Percentiles rank a stretch among this genome's conserved stretches.
Conservation (phyloP, 192 early-diverging fungal species). For the Entomortierella chlamydospora region DNA sequence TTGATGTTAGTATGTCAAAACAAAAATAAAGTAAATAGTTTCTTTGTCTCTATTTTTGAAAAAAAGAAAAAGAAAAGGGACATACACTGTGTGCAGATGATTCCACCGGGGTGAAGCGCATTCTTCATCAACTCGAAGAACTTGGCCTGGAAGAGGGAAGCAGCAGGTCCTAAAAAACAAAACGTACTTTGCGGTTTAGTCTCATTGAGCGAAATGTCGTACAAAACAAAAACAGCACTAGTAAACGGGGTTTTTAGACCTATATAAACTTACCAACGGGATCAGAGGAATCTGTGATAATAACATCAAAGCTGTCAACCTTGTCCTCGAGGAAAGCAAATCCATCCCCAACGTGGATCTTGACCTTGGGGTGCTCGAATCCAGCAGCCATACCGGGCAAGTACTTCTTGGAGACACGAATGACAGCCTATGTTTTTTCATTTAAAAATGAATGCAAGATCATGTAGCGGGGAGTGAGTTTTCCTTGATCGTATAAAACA, state of each 20-base stretch:
- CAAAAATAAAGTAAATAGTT: not conserved
- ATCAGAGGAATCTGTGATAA: constrained; percentile 99
- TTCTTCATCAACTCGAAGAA: constrained; percentile 96
- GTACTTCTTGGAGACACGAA: constrained; percentile 91
- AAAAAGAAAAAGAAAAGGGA: too few species aligned
- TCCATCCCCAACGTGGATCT: constrained; percentile 95
- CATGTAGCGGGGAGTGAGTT: too few species aligned
- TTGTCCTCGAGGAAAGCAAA: constrained; percentile 94
- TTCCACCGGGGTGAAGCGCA: constrained; percentile 88
- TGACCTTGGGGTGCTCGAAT: constrained; percentile 95
- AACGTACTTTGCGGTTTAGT: too few species aligned
- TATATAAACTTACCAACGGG: constrained; percentile 78
- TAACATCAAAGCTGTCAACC: constrained; percentile 91
- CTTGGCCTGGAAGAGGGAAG: constrained; percentile 89
- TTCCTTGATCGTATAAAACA: too few species aligned
- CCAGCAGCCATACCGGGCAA: constrained; percentile 94
- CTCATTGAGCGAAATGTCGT: too few species aligned
- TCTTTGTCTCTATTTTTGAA: too few species aligned
- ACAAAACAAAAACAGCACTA: not conserved
- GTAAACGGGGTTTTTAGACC: too few species aligned
- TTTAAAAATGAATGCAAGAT: not conserved
- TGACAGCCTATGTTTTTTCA: constrained; percentile 84
- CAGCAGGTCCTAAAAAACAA: constrained; percentile 82
- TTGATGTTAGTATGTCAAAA: not conserved
- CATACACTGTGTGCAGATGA: constrained; percentile 95